Percentiles rank a stretch among this genome's conserved stretches.
Evolutionary conservation across 1,284 basidiomycete genomes (phyloP).

Genomic region (Volvariella volvacea): DNA sequence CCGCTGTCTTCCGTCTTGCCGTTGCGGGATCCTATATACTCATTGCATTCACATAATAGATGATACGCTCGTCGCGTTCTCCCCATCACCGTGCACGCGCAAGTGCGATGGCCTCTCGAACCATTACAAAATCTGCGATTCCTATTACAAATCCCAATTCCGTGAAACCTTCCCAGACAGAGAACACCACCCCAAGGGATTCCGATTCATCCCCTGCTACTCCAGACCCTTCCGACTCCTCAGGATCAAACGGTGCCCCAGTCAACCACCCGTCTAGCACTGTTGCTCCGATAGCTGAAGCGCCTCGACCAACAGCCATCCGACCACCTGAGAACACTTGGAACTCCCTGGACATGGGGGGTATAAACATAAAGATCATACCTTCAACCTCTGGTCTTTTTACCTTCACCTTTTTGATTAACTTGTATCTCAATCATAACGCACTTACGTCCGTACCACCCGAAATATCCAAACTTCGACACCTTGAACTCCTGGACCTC

Average conservation of each 20-base stretch:
- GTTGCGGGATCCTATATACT: neutral
- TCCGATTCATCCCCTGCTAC: slow-evolving; percentile 25
- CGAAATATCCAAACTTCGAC: slow-evolving; percentile 78
- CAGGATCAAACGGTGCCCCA: slow-evolving; percentile 21
- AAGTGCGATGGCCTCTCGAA: slow-evolving; percentile 73
- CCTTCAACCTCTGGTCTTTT: slow-evolving; percentile 82
- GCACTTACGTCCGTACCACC: slow-evolving; percentile 76
- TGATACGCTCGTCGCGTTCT: slow-evolving; percentile 68
- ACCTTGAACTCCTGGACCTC: slow-evolving; percentile 88
- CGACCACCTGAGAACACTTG: slow-evolving; percentile 71
- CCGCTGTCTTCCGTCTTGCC: slow-evolving; percentile 8
- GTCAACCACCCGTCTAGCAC: slow-evolving; percentile 70
- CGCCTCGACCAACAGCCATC: slow-evolving; percentile 48
- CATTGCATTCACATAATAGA: slow-evolving; percentile 32
- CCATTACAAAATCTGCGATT: slow-evolving; percentile 72
- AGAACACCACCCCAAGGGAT: slow-evolving; percentile 27
- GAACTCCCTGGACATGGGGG: slow-evolving; percentile 95
- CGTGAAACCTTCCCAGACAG: slow-evolving; percentile 38
- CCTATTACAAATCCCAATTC: slow-evolving; percentile 79
- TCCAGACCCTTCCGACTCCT: slow-evolving; percentile 30
- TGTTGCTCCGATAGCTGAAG: slow-evolving; percentile 58
- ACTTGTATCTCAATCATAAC: slow-evolving; percentile 98
- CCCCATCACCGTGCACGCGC: slow-evolving; percentile 77
- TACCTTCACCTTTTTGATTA: slow-evolving; percentile 88
- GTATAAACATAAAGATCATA: slow-evolving; percentile 88